Conservation (phyloP, 371 early-diverging fungal species). For the Lichtheimia hyalospora region DNA sequence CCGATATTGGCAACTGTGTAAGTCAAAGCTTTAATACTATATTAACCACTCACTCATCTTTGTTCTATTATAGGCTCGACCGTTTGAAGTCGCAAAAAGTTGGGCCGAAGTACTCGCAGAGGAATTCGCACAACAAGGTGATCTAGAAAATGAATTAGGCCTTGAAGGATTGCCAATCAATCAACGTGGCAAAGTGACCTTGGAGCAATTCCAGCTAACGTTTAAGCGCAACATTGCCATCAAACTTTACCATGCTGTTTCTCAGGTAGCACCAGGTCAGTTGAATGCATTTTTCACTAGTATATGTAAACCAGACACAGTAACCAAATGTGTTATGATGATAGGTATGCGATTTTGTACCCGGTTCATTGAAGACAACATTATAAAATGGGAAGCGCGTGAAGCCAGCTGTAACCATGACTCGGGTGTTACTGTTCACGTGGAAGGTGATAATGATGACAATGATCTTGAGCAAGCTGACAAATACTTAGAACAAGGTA, state of each 20-base stretch:
- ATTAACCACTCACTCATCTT: neutral
- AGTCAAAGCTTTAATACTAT: slow-evolving; percentile 13
- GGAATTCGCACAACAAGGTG: slow-evolving; percentile 69
- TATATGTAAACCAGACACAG: neutral
- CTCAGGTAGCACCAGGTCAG: slow-evolving; percentile 34
- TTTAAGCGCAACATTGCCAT: slow-evolving; percentile 41
- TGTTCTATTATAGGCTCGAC: slow-evolving; percentile 45
- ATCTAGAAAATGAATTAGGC: slow-evolving; percentile 66
- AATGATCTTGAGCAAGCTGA: neutral
- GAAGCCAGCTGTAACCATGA: slow-evolving; percentile 12
- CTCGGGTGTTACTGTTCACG: slow-evolving; percentile 8
- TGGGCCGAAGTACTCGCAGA: slow-evolving; percentile 63
- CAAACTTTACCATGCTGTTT: slow-evolving; percentile 37
- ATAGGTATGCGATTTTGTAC: slow-evolving; percentile 42
- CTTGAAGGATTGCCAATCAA: slow-evolving; percentile 42
- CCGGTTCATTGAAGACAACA: slow-evolving; percentile 35
- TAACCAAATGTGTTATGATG: neutral
- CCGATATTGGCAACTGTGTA: slow-evolving; percentile 82
- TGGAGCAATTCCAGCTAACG: slow-evolving; percentile 41
- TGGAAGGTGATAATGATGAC: neutral
- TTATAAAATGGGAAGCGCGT: slow-evolving; percentile 28
- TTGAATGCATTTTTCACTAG: neutral
- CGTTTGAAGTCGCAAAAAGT: slow-evolving; percentile 57
- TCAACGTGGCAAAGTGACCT: slow-evolving; percentile 34
- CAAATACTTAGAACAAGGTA: neutral